Evolutionary conservation across 148 eudicot genomes (phyloP).

Genomic region (Camellia sinensis): DNA sequence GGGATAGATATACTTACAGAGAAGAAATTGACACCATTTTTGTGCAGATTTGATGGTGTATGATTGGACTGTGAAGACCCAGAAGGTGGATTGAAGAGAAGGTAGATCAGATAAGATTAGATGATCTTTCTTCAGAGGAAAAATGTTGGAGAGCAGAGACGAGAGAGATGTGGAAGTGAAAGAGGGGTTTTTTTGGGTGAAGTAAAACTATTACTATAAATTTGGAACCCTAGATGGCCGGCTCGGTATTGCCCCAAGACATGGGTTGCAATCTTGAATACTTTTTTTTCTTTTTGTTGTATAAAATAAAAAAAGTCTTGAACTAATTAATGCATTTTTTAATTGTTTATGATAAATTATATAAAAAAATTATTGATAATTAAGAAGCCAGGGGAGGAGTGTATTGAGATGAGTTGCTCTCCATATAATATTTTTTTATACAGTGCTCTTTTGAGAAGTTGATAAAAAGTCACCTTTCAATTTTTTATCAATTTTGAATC

Average conservation of each 20-base stretch:
- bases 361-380: too few relatives aligned
- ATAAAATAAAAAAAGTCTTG: too few relatives aligned
- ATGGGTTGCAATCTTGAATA: too few relatives aligned
- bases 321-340: too few relatives aligned
- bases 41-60: slow-evolving; percentile 1
- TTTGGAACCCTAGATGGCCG: slow-evolving; percentile 34
- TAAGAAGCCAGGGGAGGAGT: too few relatives aligned
- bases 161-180: neutral
- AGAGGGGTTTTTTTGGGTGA: slow-evolving; percentile 15
- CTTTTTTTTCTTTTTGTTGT: too few relatives aligned
- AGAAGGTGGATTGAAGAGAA: slow-evolving; percentile 10
- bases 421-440: too few relatives aligned
- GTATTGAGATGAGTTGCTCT: too few relatives aligned
- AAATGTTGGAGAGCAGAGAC: slow-evolving; percentile 4
- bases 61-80: slow-evolving; percentile 16
- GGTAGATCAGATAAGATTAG: neutral
- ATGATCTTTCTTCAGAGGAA: neutral
- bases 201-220: neutral
- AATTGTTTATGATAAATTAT: too few relatives aligned
- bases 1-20: slow-evolving; percentile 18
- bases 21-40: neutral
- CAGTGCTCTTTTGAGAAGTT: too few relatives aligned
- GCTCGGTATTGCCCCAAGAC: neutral
- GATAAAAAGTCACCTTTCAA: too few relatives aligned
- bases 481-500: too few relatives aligned